Evolutionary conservation across 768 basidiomycete species (phyloP), one percentile per base, ranked within the genome.

Genomic region (Tephrocybe sp.): DNA sequence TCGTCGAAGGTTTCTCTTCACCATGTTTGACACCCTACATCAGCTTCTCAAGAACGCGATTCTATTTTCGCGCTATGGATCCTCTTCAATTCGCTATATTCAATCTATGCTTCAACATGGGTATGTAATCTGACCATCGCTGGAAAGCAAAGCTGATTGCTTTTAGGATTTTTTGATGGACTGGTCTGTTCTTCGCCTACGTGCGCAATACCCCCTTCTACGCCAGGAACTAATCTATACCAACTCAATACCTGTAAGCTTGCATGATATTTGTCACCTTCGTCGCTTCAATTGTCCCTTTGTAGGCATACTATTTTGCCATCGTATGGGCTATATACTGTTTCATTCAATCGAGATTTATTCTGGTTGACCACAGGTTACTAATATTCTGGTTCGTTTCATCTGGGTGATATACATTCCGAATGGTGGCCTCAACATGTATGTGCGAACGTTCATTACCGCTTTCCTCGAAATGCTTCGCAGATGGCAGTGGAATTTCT

Each of bases 401-500:
- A 68, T 77, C 19, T 98, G 92, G 90, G 62, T 94, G 12, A 64
- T 86, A 41, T 94, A 92, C 64, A 75, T 93, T 41, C 86, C 88
- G 3, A 53, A 54, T 23, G 22, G 59, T 1, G 77, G 77, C 0
- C 74, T 77, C 1, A 70, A 71, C 55, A 66, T 76, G 47, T 73
- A 76, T 52, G 38, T 86, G 22, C 78, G 85, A 21, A 69, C 80
- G 0, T 93, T 91, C 69, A 73, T 91, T 38, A 77, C 70, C 11
- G 91, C 75, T 2, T 55, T 86, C 42, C 58, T 91, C 33, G 95
- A 98, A 61, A 79, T 92, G 64, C 57, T 91, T 5, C 71, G 95
- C 36, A 76, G 95, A 45, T 82, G 82, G 67, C 87, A 87, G 56
- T 98, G 95, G 95, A 97, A 95, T 66, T 88, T 94, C 61, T 87